Evolutionary conservation across 768 basidiomycete species (phyloP).

Genomic region (Floccularia luteovirens): DNA sequence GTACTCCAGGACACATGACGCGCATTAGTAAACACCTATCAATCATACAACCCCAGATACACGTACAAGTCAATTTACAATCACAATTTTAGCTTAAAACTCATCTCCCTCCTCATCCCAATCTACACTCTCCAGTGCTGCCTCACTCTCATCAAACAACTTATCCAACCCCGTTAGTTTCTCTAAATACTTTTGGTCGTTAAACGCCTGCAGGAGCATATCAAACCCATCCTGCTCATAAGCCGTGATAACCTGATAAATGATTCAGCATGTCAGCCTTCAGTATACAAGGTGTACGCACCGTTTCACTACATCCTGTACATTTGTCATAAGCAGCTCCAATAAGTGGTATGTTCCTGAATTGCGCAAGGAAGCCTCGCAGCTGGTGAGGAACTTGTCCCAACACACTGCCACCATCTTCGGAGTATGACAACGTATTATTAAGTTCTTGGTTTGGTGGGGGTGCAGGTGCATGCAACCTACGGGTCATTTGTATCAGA

Average conservation of each 20-base stretch:
- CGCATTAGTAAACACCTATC: too few species aligned
- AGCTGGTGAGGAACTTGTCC: constrained; percentile 93
- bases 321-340: constrained; percentile 85
- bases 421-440: constrained; percentile 14
- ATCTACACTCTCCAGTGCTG: constrained; percentile 60
- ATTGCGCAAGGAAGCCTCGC: constrained; percentile 84
- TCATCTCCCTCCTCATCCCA: constrained; percentile 62
- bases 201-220: constrained; percentile 77
- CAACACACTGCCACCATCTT: constrained; percentile 46
- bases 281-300: constrained; percentile 22
- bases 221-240: constrained; percentile 78
- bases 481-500: constrained; percentile 8
- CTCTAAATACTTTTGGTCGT: constrained; percentile 72
- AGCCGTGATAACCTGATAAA: constrained; percentile 60
- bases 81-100: too few species aligned
- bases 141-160: constrained; percentile 70
- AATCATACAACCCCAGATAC: too few species aligned
- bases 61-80: too few species aligned
- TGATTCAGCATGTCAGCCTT: not conserved
- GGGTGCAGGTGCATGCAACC: constrained; percentile 62
- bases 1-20: too few species aligned
- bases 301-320: constrained; percentile 84
- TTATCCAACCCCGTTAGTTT: constrained; percentile 71
- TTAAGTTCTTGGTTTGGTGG: constrained; percentile 29
- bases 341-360: constrained; percentile 75